Evolutionary conservation across 2,329 filamentous ascomycete genomes (phyloP).

Genomic region (Fusarium sublunatum): DNA sequence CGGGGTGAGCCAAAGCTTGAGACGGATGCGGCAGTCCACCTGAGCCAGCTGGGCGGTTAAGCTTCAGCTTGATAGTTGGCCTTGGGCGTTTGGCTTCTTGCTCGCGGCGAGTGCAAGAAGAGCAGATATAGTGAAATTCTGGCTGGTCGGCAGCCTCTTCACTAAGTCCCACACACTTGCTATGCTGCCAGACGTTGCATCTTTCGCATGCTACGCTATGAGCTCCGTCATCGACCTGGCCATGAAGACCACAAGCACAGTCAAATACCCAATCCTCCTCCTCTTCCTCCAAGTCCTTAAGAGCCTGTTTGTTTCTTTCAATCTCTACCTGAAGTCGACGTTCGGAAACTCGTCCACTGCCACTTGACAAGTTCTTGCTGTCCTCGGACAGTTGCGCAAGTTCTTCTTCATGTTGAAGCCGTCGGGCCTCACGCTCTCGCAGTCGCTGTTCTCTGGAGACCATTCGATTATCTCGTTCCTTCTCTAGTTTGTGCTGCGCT

Average conservation of each 20-base stretch:
- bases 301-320: constrained; percentile 79
- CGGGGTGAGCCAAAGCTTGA: constrained; percentile 19
- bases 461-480: constrained; percentile 81
- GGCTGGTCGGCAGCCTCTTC: constrained; percentile 83
- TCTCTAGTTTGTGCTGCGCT: constrained; percentile 67
- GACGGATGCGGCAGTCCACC: constrained; percentile 10
- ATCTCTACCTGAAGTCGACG: constrained; percentile 85
- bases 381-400: constrained; percentile 82
- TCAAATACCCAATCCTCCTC: constrained; percentile 95
- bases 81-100: constrained; percentile 69
- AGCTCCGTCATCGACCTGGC: constrained; percentile 92
- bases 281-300: constrained; percentile 76
- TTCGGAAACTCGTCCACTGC: constrained; percentile 75
- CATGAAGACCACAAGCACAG: constrained; percentile 89
- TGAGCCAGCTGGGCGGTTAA: constrained; percentile 46
- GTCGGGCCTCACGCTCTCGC: constrained; percentile 85
- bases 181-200: constrained; percentile 97
- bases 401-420: constrained; percentile 86
- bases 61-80: constrained; percentile 66
- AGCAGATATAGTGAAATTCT: constrained; percentile 89
- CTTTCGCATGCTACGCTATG: constrained; percentile 94
- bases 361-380: constrained; percentile 68
- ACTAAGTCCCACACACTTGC: constrained; percentile 85
- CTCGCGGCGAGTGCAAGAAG: constrained; percentile 77
- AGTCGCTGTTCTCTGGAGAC: constrained; percentile 87